Evolutionary conservation across 768 basidiomycete genomes (phyloP), one percentile per base, ranked within the genome.

Genomic region (Psilocybe subaeruginosa): DNA sequence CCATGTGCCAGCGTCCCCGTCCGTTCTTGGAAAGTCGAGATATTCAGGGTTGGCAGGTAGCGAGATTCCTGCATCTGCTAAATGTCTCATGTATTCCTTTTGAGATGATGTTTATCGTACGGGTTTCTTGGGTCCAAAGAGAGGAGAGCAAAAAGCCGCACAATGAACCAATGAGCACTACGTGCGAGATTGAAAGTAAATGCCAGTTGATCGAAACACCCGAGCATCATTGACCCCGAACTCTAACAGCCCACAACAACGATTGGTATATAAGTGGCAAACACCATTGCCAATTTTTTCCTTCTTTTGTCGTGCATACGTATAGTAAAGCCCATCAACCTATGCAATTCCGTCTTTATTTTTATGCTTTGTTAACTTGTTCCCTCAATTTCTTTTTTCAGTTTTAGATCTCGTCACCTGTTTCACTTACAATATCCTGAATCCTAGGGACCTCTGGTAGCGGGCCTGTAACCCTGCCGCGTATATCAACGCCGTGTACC

Each of bases 401-500:
- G 23, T 23, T 23, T 23, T 23, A 23, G 2, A 23, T 23, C 23
- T 23, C 23, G 23, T 23, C 23, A 23, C 23, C 23, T 23, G 50
- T 43, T 29, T 6, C 27, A 30, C 35, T 4, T 23, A 17, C 31
- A 12, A n/a, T 47, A 17, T 45, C 49, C 27, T 23, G 23, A 2
- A 23, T 23, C 23, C 23, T 23, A 23, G 23, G 23, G 23, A 23
- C 23, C 23, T 23, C 23, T 23, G 23, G 23, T 23, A 1, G 23
- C 23, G 23, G 23, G 23, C 23, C 23, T 23, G 23, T 2, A 30
- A 14, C 8, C 45, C 59, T 57, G 83, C 86, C 85, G 80, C 70
- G 80, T 69, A 79, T 86, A 89, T 89, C 87, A 83, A 85, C 85
- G 81, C 79, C 80, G 75, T 79, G 80, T 78, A 80, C 74, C 64